phyloP scores from a whole-genome alignment of 2,329 filamentous ascomycete genomes.

The Chaetomium olivaceum region DNA sequence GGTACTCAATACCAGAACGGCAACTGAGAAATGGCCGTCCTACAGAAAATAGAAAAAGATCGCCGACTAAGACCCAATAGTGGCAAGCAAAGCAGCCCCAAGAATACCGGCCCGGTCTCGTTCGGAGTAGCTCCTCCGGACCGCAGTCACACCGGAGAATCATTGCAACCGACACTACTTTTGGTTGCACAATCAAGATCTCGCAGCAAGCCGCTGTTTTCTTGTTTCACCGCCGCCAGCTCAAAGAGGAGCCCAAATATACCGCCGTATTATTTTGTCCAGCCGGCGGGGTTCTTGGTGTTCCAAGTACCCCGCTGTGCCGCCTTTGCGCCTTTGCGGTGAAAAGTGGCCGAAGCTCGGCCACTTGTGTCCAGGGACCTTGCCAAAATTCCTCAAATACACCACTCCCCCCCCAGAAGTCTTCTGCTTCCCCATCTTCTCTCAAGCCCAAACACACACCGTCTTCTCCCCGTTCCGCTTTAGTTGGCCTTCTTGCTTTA shows the following conservation, averaged over 20 bases:
- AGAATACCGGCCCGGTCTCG: background rate
- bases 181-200: background rate
- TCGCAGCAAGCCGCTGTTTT: background rate
- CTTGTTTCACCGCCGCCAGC: background rate
- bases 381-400: slow-evolving; percentile 36
- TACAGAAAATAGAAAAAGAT: slow-evolving; percentile 28
- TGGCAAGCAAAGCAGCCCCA: background rate
- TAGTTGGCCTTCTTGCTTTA: slow-evolving; percentile 18
- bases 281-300: slow-evolving; percentile 11
- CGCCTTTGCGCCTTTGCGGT: slow-evolving; percentile 25
- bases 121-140: background rate
- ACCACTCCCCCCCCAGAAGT: slow-evolving; percentile 26
- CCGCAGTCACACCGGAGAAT: background rate
- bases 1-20: slow-evolving; percentile 23
- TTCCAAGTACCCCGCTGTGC: slow-evolving; percentile 27
- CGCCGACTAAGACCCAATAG: background rate
- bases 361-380: slow-evolving; percentile 24
- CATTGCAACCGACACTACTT: background rate
- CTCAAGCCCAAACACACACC: slow-evolving; percentile 25
- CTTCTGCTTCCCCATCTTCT: slow-evolving; percentile 27
- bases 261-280: slow-evolving; percentile 23
- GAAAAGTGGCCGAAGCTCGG: slow-evolving; percentile 33
- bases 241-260: background rate
- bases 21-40: slow-evolving; percentile 3
- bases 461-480: slow-evolving; percentile 19